These are phyloP conservation scores for Acorus calamus DNA, from an alignment of 106 monocot genomes.

Conservation along the genomic window DNA sequence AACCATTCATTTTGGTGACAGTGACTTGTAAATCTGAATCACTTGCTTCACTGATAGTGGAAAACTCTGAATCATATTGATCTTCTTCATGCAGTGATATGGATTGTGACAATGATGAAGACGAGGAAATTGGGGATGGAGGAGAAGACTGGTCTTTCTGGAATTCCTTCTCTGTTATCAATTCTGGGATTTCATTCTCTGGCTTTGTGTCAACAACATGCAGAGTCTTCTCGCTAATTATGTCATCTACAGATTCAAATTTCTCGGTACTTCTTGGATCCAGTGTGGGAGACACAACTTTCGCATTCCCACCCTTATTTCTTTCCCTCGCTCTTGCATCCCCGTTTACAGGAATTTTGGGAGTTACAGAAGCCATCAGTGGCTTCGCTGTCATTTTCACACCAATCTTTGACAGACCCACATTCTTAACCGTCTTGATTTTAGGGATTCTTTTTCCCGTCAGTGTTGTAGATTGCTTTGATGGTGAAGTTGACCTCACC, in stretches of 20 bases:
- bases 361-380: conserved; percentile 1
- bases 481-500: conserved; percentile 8
- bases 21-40: not conserved
- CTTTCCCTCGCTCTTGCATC: conserved; percentile 6
- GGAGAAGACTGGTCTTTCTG: conserved; percentile 5
- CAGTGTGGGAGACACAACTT: conserved; percentile 7
- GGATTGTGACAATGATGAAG: no score
- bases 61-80: conserved; percentile 4
- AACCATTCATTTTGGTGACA: no score
- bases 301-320: conserved; percentile 6
- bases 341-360: conserved; percentile 4
- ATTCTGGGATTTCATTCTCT: not conserved
- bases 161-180: conserved; percentile 1
- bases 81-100: conserved; percentile 11
- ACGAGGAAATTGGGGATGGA: no score
- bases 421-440: conserved; percentile 8
- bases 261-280: conserved; percentile 10
- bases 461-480: conserved; percentile 3
- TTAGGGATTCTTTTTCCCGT: conserved; percentile 5
- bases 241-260: conserved; percentile 7
- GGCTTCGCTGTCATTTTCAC: conserved; percentile 6
- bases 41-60: conserved; percentile 7
- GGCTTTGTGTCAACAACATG: conserved; percentile 24
- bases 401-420: not conserved
- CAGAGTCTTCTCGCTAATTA: conserved; percentile 33